Conservation (phyloP, 768 basidiomycete species). For the Antrodiella citrinella region DNA sequence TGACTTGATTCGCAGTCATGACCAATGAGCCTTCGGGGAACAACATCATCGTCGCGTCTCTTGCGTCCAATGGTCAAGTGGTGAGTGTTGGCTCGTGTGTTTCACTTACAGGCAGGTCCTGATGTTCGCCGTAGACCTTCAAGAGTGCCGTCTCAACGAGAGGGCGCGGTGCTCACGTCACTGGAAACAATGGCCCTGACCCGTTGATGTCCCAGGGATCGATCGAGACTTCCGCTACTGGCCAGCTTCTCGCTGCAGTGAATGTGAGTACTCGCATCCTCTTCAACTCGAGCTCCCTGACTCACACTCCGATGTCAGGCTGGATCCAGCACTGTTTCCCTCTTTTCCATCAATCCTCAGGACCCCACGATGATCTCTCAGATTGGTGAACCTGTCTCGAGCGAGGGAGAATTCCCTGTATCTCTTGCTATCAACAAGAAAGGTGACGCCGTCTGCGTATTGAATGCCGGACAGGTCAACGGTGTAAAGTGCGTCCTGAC, state of each 20-base stretch:
- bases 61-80: conserved; percentile 34
- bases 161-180: conserved; percentile 13
- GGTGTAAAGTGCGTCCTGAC: conserved; percentile 27
- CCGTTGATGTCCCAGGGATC: conserved; percentile 17
- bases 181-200: conserved; percentile 11
- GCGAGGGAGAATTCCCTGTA: conserved; percentile 44
- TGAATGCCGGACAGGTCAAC: conserved; percentile 29
- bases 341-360: conserved; percentile 33
- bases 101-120: background rate
- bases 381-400: conserved; percentile 36
- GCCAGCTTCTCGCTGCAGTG: conserved; percentile 15
- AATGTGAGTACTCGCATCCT: conserved; percentile 9
- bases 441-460: conserved; percentile 24
- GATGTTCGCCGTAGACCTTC: conserved; percentile 7
- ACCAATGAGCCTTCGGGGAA: conserved; percentile 42
- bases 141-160: conserved; percentile 12
- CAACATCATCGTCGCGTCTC: conserved; percentile 33
- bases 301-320: conserved; percentile 25
- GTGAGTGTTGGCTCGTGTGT: conserved; percentile 17
- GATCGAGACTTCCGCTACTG: conserved; percentile 16
- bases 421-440: conserved; percentile 29
- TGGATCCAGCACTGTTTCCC: conserved; percentile 36
- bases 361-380: conserved; percentile 33
- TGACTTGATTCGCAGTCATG: conserved; percentile 40
- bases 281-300: background rate